These are phyloP conservation scores for Cymodocea nodosa DNA, from an alignment of 116 monocot species.

Conservation along the genomic window DNA sequence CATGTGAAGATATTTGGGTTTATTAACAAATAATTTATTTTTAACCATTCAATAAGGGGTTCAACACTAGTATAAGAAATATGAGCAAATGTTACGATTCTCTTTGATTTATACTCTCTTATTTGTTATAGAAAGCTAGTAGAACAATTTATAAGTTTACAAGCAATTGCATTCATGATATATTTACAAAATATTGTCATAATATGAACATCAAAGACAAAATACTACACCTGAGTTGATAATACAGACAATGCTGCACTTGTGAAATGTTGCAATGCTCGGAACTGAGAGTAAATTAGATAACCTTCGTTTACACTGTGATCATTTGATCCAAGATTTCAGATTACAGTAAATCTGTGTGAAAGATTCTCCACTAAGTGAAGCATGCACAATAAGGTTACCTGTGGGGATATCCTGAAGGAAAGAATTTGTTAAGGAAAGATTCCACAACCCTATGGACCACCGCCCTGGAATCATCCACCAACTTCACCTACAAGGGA, in stretches of 20 bases:
- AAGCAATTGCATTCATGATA: no score
- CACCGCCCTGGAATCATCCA: slow-evolving; percentile 54
- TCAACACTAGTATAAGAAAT: no score
- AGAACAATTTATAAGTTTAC: no score
- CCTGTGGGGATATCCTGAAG: slow-evolving; percentile 95
- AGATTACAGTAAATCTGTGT: background rate
- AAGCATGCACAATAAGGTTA: slow-evolving; percentile 3
- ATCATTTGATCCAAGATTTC: background rate
- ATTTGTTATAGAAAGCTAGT: no score
- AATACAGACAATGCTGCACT: slow-evolving; percentile 39
- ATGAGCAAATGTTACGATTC: no score
- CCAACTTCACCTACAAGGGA: slow-evolving; percentile 46
- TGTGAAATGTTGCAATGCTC: slow-evolving; percentile 81
- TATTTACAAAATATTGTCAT: no score
- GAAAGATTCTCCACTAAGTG: background rate
- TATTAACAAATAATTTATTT: no score
- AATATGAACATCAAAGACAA: no score
- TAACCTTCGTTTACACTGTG: slow-evolving; percentile 91
- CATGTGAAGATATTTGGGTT: no score
- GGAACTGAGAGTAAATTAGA: slow-evolving; percentile 63
- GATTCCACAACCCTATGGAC: slow-evolving; percentile 54
- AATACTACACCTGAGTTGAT: slow-evolving; percentile 10
- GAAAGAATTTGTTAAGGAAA: slow-evolving; percentile 89
- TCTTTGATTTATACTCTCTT: no score
- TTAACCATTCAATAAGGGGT: no score